These are phyloP conservation scores for Seminavis robusta DNA, from an alignment of 108 stramenopile species.

Conservation along the genomic window DNA sequence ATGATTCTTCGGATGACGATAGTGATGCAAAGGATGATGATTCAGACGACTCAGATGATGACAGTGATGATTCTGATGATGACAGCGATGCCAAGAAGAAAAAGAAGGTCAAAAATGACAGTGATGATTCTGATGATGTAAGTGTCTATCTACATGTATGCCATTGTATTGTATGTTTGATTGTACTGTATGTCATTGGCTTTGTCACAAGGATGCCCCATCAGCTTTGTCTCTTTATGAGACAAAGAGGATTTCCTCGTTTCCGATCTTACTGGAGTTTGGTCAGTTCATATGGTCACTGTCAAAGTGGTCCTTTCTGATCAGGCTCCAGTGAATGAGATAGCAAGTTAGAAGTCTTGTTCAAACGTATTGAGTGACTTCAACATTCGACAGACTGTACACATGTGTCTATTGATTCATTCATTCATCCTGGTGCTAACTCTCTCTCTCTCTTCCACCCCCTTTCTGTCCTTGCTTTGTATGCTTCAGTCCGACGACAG, in stretches of 20 bases:
- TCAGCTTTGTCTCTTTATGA: conserved; percentile 20
- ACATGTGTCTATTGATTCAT: conserved; percentile 5
- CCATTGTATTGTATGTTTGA: too few relatives aligned
- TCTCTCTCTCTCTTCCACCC: conserved; percentile 1
- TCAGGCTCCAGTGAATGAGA: conserved; percentile 68
- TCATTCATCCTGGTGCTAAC: background rate
- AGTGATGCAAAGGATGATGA: conserved; percentile 13
- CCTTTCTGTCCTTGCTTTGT: background rate
- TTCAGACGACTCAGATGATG: conserved; percentile 22
- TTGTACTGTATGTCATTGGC: conserved; percentile 4
- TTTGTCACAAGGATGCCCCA: conserved; percentile 64
- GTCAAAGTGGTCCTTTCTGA: conserved; percentile 75
- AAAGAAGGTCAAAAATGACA: conserved; percentile 12
- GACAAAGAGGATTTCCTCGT: conserved; percentile 93
- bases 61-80: conserved; percentile 23
- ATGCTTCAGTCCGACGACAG: background rate
- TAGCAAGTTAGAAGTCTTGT: conserved; percentile 18
- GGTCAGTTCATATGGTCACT: conserved; percentile 59
- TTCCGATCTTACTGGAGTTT: conserved; percentile 75
- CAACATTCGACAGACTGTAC: background rate
- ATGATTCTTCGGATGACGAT: conserved; percentile 21
- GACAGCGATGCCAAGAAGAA: conserved; percentile 31
- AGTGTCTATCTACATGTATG: conserved; percentile 11
- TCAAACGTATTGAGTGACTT: conserved; percentile 5
- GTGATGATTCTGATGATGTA: conserved; percentile 28